Base-by-base conservation (phyloP, 257 asterid genomes). In the Cordia subcordata region DNA sequence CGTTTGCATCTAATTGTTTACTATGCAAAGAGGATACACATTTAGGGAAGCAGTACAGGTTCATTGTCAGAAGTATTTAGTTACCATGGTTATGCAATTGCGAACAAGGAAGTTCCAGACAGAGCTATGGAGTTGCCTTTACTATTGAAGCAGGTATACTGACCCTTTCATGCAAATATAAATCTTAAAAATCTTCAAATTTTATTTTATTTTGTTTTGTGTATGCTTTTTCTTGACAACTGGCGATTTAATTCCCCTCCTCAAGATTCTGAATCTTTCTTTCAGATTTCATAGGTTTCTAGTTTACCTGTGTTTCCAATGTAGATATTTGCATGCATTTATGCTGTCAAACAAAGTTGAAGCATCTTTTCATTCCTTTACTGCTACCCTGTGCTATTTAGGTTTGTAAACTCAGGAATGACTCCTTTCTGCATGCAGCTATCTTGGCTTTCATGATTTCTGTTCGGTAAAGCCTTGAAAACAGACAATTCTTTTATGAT, bases 401-500 rank as follows among this genome's bases (percentile, higher is more conserved):
- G 97, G 81, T 87, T 39, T 87, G 93, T 80, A 71, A 65, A 59
- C 51, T 68, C 4, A 71, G 61, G 55, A 66, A 65, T 70, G 90
- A 82, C 46, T 2, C 69, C 55, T 44, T 63, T 54, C 68, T 73
- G 72, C 90, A 67, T 73, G 82, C 93, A 67, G 72, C 89, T 58
- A 19, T 76, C 65, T 77, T 90, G 94, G 93, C 85, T 64, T 88
- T 90, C 63, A 77, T 90, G 96, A 73, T 90, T 20, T 86, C 97
- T 58, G 68, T 87, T 17, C 86, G 96, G 97, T 90, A 79, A 56
- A 20, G 18, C 45, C 16, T 54, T 35, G 15, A 21, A 42, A 57
- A 55, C 27, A 44, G 23, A 44, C 37, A 44, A 22, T 57, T 62
- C n/a, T n/a, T n/a, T n/a, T n/a, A n/a, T n/a, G n/a, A n/a, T n/a